These are phyloP conservation scores for Lipomyces anomalus DNA, from an alignment of 805 yeast species.

Conservation along the genomic window DNA sequence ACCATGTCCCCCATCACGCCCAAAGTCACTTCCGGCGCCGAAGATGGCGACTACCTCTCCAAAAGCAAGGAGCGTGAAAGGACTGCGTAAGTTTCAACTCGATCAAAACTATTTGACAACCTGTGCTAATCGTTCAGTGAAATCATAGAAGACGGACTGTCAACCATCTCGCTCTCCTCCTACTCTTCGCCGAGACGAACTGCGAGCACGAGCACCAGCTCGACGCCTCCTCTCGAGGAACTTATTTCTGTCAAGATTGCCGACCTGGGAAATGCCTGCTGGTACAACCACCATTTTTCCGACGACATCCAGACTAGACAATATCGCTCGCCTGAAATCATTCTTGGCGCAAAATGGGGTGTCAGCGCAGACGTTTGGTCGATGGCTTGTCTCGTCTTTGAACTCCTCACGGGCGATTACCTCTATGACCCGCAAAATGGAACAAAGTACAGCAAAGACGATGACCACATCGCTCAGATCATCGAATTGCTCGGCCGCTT, in stretches of 20 bases:
- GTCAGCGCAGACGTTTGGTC: slow-evolving; percentile 95
- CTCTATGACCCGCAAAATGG: slow-evolving; percentile 74
- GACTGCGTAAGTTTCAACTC: no score
- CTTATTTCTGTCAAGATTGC: slow-evolving; percentile 79
- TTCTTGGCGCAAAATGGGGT: slow-evolving; percentile 84
- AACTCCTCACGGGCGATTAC: slow-evolving; percentile 88
- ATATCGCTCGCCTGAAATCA: slow-evolving; percentile 85
- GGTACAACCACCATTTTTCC: slow-evolving; percentile 73
- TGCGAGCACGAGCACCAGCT: slow-evolving; percentile 8
- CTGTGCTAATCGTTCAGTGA: no score
- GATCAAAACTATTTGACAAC: no score
- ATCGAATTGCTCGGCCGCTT: slow-evolving; percentile 72
- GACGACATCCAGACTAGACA: slow-evolving; percentile 89
- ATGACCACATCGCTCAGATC: slow-evolving; percentile 94
- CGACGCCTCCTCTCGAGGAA: slow-evolving; percentile 33
- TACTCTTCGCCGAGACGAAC: slow-evolving; percentile 20
- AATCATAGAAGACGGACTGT: slow-evolving; percentile 14
- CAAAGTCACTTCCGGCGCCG: slow-evolving; percentile 10
- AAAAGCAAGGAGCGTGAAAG: no score
- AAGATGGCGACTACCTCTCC: no score
- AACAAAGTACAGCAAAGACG: slow-evolving; percentile 70
- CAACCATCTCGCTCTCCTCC: slow-evolving; percentile 18
- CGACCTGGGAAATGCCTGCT: slow-evolving; percentile 89
- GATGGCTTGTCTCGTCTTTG: slow-evolving; percentile 86
- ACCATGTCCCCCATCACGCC: slow-evolving; percentile 29